Evolutionary conservation across 768 basidiomycete species (phyloP).

Genomic region (Termitomyces sp.): DNA sequence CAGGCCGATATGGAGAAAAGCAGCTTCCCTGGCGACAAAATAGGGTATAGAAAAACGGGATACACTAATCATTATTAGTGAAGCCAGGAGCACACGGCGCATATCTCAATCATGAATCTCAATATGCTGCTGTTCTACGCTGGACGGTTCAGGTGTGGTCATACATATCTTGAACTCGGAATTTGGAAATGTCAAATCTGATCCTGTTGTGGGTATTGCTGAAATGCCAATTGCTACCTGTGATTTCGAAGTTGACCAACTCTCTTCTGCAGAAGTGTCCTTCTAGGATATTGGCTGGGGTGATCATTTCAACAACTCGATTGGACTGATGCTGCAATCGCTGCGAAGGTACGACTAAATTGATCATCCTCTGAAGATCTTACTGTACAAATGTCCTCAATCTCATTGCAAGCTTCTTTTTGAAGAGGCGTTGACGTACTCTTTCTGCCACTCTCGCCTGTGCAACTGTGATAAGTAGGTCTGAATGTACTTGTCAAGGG

Average conservation of each 20-base stretch:
- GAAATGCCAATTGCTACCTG: background rate
- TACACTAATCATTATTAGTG: background rate
- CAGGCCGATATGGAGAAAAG: too few species aligned
- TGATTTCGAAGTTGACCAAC: background rate
- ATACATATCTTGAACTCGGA: constrained; percentile 25
- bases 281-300: background rate
- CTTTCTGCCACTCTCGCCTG: constrained; percentile 25
- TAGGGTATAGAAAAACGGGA: too few species aligned
- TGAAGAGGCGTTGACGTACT: constrained; percentile 33
- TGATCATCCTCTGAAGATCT: background rate
- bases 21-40: too few species aligned
- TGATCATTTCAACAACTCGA: too few species aligned
- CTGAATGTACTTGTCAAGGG: constrained; percentile 26
- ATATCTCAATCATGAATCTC: too few species aligned
- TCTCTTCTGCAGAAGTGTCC: constrained; percentile 1
- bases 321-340: too few species aligned
- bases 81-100: too few species aligned
- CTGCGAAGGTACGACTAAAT: too few species aligned
- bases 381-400: constrained; percentile 16
- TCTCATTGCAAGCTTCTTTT: constrained; percentile 30
- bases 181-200: constrained; percentile 46
- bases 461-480: constrained; percentile 25
- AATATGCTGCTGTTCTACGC: constrained; percentile 44
- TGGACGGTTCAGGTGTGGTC: constrained; percentile 48
- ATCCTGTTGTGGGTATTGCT: constrained; percentile 49